These are phyloP conservation scores for Dactylellina cionopaga DNA, from an alignment of 2,329 filamentous ascomycete genomes.

Conservation along the genomic window DNA sequence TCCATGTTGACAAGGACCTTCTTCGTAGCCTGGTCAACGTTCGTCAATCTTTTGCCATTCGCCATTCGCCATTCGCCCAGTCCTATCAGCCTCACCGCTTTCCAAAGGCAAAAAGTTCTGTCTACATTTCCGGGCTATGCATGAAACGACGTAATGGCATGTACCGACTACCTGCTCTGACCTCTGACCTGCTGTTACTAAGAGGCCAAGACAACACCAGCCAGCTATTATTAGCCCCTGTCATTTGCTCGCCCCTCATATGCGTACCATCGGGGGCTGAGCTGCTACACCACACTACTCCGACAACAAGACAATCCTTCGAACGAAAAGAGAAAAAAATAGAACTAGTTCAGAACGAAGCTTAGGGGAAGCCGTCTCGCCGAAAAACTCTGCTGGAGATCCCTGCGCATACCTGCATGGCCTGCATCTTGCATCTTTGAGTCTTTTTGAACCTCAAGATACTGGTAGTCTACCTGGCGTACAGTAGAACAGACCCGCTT, in stretches of 20 bases:
- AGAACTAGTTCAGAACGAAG: background rate
- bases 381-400: conserved; percentile 22
- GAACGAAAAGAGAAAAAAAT: background rate
- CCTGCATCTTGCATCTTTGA: conserved; percentile 13
- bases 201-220: conserved; percentile 12
- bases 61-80: background rate
- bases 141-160: background rate
- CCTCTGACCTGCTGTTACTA: background rate
- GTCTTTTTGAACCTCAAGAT: background rate
- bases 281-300: background rate
- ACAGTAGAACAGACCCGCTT: background rate
- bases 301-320: background rate
- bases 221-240: conserved; percentile 4
- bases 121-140: background rate
- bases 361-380: conserved; percentile 23
- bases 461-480: background rate
- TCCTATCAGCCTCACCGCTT: conserved; percentile 41
- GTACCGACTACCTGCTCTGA: conserved; percentile 7
- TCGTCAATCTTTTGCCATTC: conserved; percentile 22
- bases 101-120: background rate
- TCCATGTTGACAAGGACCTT: background rate
- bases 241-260: background rate
- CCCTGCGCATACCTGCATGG: no score
- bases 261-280: conserved; percentile 42
- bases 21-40: background rate